Percentiles rank a stretch among this genome's conserved stretches.
These are phyloP conservation scores for Daucus carota DNA, from an alignment of 129 eudicot genomes.

Conservation along the genomic window DH1_v3.0 NC_030381.2:42979001-42979500, in stretches of 20 bases:
- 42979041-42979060: not conserved
- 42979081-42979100: not conserved
- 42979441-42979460: slow-evolving; percentile 69
- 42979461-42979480: slow-evolving; percentile 83
- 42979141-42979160: not conserved
- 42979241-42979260: not conserved
- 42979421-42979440: slow-evolving; percentile 67
- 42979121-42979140: not conserved
- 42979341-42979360: not conserved
- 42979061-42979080: not conserved
- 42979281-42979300: not conserved
- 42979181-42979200: not conserved
- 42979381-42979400: slow-evolving; percentile 23
- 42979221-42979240: not conserved
- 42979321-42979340: not conserved
- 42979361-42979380: not conserved
- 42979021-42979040: not conserved
- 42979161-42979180: not conserved
- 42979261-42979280: not conserved
- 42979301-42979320: not conserved
- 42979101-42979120: not conserved
- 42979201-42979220: not conserved
- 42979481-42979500: slow-evolving; percentile 4
- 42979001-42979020: not conserved
- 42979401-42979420: slow-evolving; percentile 49